Evolutionary conservation across 1,284 basidiomycete species (phyloP), one percentile per base, ranked within the genome.

Genomic region (Naganishia cerealis): DNA sequence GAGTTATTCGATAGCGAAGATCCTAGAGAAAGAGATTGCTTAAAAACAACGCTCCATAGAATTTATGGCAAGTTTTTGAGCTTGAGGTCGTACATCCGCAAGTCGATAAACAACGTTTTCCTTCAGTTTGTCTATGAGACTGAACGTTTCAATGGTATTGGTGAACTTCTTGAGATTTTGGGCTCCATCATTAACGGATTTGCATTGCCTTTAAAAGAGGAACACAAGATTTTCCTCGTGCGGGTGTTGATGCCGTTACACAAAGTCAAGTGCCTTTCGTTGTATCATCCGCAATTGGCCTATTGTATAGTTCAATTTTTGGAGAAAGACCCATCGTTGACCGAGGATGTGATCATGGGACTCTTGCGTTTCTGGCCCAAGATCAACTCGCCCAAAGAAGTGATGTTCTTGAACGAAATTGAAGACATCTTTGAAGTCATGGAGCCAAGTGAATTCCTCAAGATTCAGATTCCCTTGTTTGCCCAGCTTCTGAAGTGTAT

Each of bases 121-220:
- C 99, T 96, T 86, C 90, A 95, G 78, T 99, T 99, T 83, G 87
- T 99, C 74, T 99, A 99, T 82, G 95, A 99, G 80, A 95, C 94
- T 0, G 96, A 99, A 79, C 87, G 96, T 57, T 95, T 99, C 84
- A 99, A 99, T 78, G 96, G 96, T 56, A 98, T 99, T 73, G 96
- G 96, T 52, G 96, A 99, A 81, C 86, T 99, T 54, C 85, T 99
- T 70, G 96, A 99, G 81, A 99, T 99, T 71, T 86, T 99, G 50
- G 96, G 96, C 1, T 98, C 95, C 33, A 99, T 99, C 82, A 99
- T 99, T 86, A 99, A 99, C 77, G 96, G 96, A 38, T 99, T 99
- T 76, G 96, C 95, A 1, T 82, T 99, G 5, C 96, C 96, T 29
- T 86, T 99, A 77, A 99, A 99, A 83, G 94, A 98, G 71, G 96